phyloP scores from a whole-genome alignment of 139 green algal species.

The Yamagishiella unicocca region DNA sequence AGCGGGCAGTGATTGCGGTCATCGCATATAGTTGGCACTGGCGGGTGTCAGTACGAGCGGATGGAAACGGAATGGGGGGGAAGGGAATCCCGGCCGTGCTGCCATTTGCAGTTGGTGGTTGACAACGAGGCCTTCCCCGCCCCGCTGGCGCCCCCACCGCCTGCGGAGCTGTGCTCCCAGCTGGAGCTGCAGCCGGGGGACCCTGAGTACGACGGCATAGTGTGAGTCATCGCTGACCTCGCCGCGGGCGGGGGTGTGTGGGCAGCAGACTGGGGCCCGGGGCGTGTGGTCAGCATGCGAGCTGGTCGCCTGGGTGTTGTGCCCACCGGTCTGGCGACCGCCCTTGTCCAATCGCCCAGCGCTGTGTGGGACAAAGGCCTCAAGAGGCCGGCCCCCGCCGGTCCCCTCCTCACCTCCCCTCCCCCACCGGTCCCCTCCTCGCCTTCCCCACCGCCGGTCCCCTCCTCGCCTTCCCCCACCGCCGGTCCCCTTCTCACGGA shows the following conservation, averaged over 20 bases:
- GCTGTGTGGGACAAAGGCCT: too few relatives aligned
- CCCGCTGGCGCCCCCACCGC: conserved; percentile 30
- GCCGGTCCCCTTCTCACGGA: neutral
- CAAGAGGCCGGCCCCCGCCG: neutral
- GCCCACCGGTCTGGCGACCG: too few relatives aligned
- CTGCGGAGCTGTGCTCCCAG: neutral
- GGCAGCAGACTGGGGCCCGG: neutral
- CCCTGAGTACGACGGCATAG: conserved; percentile 28
- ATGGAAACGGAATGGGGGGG: too few relatives aligned
- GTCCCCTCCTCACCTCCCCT: too few relatives aligned
- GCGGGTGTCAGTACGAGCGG: too few relatives aligned
- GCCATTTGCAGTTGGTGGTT: conserved; percentile 25
- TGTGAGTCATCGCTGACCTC: too few relatives aligned
- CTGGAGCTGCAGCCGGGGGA: neutral
- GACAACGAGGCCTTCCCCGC: conserved; percentile 38
- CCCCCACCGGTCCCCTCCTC: too few relatives aligned
- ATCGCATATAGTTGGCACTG: too few relatives aligned
- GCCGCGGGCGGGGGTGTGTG: too few relatives aligned
- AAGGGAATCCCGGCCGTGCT: too few relatives aligned
- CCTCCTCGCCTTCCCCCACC: neutral
- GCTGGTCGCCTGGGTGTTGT: too few relatives aligned
- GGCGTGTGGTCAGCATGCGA: neutral
- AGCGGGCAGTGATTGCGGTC: too few relatives aligned
- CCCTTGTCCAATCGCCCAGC: neutral
- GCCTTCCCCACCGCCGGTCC: neutral